These are phyloP conservation scores for Xylariaceae sp. DNA, from an alignment of 2,329 filamentous ascomycete species.

Conservation along the genomic window DNA sequence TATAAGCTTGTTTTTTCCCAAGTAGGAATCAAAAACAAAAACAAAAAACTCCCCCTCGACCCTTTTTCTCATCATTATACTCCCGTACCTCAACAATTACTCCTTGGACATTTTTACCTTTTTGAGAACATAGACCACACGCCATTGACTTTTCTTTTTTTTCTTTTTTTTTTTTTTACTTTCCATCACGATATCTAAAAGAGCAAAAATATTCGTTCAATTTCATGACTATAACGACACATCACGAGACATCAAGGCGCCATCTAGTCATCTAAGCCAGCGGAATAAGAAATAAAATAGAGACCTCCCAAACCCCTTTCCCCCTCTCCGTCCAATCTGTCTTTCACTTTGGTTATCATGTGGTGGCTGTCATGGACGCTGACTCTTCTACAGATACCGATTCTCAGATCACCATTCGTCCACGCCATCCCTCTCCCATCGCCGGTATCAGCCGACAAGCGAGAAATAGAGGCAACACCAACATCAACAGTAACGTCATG, in stretches of 20 bases:
- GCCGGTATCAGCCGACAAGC: background rate
- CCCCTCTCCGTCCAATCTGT: conserved; percentile 3
- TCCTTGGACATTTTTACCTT: too few relatives aligned
- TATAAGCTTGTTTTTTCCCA: too few relatives aligned
- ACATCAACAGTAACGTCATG: too few relatives aligned
- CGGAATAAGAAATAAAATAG: conserved; percentile 10
- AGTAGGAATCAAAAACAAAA: too few relatives aligned
- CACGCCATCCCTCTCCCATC: conserved; percentile 16
- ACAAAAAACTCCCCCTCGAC: conserved; percentile 3
- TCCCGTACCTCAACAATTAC: background rate
- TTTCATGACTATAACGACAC: background rate
- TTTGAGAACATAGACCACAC: too few relatives aligned
- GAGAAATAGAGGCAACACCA: too few relatives aligned
- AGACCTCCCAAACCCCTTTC: background rate
- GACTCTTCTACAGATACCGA: conserved; percentile 26
- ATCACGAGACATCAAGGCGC: background rate
- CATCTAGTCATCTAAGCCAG: conserved; percentile 5
- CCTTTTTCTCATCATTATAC: background rate
- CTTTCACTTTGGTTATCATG: conserved; percentile 15
- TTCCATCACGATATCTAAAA: too few relatives aligned
- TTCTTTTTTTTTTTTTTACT: too few relatives aligned
- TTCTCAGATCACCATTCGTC: conserved; percentile 13
- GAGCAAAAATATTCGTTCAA: background rate
- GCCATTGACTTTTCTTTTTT: too few relatives aligned
- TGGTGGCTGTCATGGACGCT: conserved; percentile 24